phyloP scores from a whole-genome alignment of 164 flowering plant species.

The Vitis amurensis region DNA sequence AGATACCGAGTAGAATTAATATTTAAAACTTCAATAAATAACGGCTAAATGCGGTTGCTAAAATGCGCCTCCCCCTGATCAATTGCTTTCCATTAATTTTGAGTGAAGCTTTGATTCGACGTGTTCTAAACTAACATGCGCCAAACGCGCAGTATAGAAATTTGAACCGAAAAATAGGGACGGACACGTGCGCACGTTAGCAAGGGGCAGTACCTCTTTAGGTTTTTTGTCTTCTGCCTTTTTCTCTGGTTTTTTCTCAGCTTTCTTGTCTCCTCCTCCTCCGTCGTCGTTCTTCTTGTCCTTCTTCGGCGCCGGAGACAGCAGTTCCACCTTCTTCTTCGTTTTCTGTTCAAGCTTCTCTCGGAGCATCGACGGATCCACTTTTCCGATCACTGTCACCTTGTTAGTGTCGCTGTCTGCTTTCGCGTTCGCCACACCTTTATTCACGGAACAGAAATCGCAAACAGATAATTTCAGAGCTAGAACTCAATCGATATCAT shows the following conservation, averaged over 20 bases:
- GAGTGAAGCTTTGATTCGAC: neutral
- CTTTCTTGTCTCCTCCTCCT: slow-evolving; percentile 5
- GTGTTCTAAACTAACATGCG: neutral
- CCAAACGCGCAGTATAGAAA: neutral
- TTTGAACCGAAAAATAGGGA: neutral
- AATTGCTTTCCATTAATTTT: neutral
- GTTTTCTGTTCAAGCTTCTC: slow-evolving; percentile 30
- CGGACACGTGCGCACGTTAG: neutral
- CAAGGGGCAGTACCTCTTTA: slow-evolving; percentile 26
- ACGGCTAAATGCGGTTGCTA: neutral
- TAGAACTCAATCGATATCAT: too few species aligned
- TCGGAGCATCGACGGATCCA: slow-evolving; percentile 36
- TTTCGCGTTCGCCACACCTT: slow-evolving; percentile 38
- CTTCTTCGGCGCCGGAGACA: slow-evolving; percentile 41
- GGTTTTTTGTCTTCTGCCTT: slow-evolving; percentile 29
- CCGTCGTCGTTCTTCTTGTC: slow-evolving; percentile 12
- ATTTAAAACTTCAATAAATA: neutral
- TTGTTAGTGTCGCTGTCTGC: slow-evolving; percentile 26
- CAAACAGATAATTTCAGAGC: too few species aligned
- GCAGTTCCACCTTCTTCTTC: slow-evolving; percentile 38
- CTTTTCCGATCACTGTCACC: slow-evolving; percentile 35
- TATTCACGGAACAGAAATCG: neutral
- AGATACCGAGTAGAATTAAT: neutral
- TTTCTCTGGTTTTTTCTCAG: slow-evolving; percentile 11
- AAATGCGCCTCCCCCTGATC: too few species aligned